These are phyloP conservation scores for Bisporella sp. DNA, from an alignment of 2,329 filamentous ascomycete genomes.

Conservation along the genomic window DNA sequence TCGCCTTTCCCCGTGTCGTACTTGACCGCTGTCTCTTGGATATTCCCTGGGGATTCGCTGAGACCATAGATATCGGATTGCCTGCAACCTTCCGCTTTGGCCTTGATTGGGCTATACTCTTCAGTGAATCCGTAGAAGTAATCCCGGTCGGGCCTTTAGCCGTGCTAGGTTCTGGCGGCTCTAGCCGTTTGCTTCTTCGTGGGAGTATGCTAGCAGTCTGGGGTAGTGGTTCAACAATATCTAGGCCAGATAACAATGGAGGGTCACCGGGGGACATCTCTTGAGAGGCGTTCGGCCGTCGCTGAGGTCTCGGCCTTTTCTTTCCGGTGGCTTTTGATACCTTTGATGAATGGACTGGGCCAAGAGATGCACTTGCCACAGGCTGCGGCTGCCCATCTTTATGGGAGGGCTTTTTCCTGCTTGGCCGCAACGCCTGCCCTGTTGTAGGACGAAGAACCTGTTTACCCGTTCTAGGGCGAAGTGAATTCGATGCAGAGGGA, in stretches of 20 bases:
- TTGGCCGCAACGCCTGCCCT: slow-evolving; percentile 8
- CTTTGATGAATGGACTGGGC: slow-evolving; percentile 15
- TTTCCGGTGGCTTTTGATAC: slow-evolving; percentile 14
- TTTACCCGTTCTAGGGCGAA: slow-evolving; percentile 1
- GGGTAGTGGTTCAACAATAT: slow-evolving; percentile 6
- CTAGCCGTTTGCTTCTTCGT: slow-evolving; percentile 11
- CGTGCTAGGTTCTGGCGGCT: slow-evolving; percentile 7
- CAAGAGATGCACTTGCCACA: slow-evolving; percentile 10
- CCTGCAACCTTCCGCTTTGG: slow-evolving; percentile 10
- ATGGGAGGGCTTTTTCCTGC: slow-evolving; percentile 6
- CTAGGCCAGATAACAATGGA: slow-evolving; percentile 7
- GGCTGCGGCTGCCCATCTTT: slow-evolving; percentile 5
- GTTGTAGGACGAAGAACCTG: slow-evolving; percentile 4
- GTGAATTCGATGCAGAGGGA: slow-evolving; percentile 1
- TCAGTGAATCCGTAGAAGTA: slow-evolving; percentile 8
- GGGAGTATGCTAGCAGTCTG: slow-evolving; percentile 5
- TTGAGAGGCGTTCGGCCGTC: slow-evolving; percentile 7
- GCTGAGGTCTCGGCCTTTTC: not conserved
- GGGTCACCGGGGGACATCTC: slow-evolving; percentile 7
- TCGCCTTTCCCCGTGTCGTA: slow-evolving; percentile 2
- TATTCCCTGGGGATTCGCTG: slow-evolving; percentile 15
- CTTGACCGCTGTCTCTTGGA: slow-evolving; percentile 13
- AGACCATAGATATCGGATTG: slow-evolving; percentile 10
- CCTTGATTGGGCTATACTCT: slow-evolving; percentile 12
- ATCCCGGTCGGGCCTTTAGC: slow-evolving; percentile 9